Evolutionary conservation across 169 alveolate species (phyloP).

Genomic region (Plasmodium cynomolgi): DNA sequence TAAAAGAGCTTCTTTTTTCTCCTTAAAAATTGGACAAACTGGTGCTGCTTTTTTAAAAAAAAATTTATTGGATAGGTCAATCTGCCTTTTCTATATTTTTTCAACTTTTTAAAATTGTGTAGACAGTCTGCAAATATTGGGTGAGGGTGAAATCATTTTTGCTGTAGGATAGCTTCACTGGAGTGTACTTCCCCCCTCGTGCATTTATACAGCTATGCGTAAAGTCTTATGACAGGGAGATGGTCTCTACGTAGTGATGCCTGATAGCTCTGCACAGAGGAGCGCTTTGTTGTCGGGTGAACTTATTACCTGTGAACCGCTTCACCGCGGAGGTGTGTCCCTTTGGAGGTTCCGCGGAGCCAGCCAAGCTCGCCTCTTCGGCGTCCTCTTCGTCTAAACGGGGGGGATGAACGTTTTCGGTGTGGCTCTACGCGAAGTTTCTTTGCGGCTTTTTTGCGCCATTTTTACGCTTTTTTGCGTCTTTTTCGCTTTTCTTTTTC

Average conservation of each 20-base stretch:
- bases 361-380: not conserved
- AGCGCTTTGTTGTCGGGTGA: not conserved
- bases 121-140: not conserved
- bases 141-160: not conserved
- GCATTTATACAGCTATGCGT: not conserved
- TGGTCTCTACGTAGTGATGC: not conserved
- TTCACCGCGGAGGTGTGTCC: not conserved
- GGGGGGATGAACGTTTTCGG: not conserved
- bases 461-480: not conserved
- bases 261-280: not conserved
- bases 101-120: not conserved
- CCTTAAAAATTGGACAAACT: not conserved
- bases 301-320: not conserved
- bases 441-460: not conserved
- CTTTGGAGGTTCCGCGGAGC: not conserved
- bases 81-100: not conserved
- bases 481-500: not conserved
- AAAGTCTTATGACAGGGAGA: not conserved
- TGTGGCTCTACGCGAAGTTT: not conserved
- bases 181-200: not conserved
- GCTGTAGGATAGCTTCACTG: not conserved
- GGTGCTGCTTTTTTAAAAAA: conserved; percentile 17
- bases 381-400: not conserved
- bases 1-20: conserved; percentile 7
- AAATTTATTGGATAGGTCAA: not conserved